phyloP scores from a whole-genome alignment of 2,329 filamentous ascomycete genomes.

The Xylariaceae sp. region DNA sequence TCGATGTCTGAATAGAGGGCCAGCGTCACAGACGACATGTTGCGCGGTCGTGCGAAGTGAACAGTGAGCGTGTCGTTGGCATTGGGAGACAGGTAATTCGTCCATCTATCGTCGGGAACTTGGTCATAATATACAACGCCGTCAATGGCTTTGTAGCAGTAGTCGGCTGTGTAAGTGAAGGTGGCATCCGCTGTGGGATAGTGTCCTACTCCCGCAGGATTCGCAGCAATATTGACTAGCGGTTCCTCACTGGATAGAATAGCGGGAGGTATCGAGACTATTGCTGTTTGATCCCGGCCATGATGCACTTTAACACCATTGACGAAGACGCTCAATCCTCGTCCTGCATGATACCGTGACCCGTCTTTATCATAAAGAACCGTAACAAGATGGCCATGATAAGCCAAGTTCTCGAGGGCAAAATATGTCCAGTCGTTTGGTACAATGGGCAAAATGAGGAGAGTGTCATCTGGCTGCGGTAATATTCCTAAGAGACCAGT shows the following conservation, averaged over 20 bases:
- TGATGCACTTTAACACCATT: conserved; percentile 33
- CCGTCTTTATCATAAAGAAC: conserved; percentile 39
- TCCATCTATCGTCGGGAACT: conserved; percentile 38
- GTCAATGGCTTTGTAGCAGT: conserved; percentile 37
- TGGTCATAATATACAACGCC: conserved; percentile 38
- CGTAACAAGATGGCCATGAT: conserved; percentile 39
- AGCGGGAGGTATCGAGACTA: conserved; percentile 18
- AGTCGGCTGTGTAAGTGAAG: conserved; percentile 33
- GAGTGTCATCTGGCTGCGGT: conserved; percentile 35
- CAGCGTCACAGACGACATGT: conserved; percentile 32
- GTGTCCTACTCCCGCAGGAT: conserved; percentile 32
- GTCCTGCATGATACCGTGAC: conserved; percentile 32
- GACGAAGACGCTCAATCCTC: conserved; percentile 36
- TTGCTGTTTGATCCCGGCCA: conserved; percentile 15
- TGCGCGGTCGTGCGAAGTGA: conserved; percentile 32
- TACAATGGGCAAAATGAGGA: conserved; percentile 37
- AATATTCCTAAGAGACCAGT: conserved; percentile 40
- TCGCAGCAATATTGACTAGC: conserved; percentile 40
- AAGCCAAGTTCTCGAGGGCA: conserved; percentile 39
- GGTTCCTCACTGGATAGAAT: conserved; percentile 20
- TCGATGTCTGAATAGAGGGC: conserved; percentile 32
- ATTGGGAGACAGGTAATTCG: conserved; percentile 33
- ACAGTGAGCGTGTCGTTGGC: conserved; percentile 33
- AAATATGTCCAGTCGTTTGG: conserved; percentile 37
- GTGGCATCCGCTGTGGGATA: conserved; percentile 35